These are phyloP conservation scores for Aspergillus quadricinctus DNA, from an alignment of 2,329 filamentous ascomycete genomes.

Conservation along the genomic window DNA sequence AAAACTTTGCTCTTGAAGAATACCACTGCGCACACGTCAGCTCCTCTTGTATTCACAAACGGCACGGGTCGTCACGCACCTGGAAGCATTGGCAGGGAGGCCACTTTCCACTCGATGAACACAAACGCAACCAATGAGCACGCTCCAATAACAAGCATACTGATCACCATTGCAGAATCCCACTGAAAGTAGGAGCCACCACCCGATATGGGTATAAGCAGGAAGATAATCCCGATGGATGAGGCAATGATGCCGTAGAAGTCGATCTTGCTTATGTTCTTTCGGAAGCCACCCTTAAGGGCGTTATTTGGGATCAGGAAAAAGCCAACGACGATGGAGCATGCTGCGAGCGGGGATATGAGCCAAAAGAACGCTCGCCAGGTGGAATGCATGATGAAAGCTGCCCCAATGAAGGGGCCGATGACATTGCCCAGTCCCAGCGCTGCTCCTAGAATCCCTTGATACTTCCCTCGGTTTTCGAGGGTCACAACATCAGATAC, in stretches of 20 bases:
- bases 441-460: slow-evolving; percentile 44
- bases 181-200: slow-evolving; percentile 56
- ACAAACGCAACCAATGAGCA: slow-evolving; percentile 48
- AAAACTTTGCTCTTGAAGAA: slow-evolving; percentile 55
- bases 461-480: slow-evolving; percentile 54
- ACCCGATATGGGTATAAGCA: slow-evolving; percentile 62
- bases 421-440: slow-evolving; percentile 45
- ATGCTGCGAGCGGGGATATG: slow-evolving; percentile 48
- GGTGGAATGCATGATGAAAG: slow-evolving; percentile 40
- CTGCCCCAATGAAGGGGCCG: slow-evolving; percentile 46
- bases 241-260: slow-evolving; percentile 54
- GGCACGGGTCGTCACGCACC: slow-evolving; percentile 18
- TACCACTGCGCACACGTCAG: slow-evolving; percentile 22
- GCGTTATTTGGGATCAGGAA: slow-evolving; percentile 52
- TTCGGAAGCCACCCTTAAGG: slow-evolving; percentile 42
- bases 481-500: slow-evolving; percentile 58
- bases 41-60: not conserved
- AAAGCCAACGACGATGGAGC: slow-evolving; percentile 46
- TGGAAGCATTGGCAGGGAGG: slow-evolving; percentile 56
- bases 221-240: slow-evolving; percentile 53
- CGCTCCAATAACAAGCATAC: slow-evolving; percentile 52
- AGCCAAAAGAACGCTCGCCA: slow-evolving; percentile 49
- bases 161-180: slow-evolving; percentile 55
- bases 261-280: slow-evolving; percentile 55
- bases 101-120: slow-evolving; percentile 53